Percentiles rank a stretch among this genome's conserved stretches.
Conservation (phyloP, 441 rosid species). For the Melastoma candidum region DNA sequence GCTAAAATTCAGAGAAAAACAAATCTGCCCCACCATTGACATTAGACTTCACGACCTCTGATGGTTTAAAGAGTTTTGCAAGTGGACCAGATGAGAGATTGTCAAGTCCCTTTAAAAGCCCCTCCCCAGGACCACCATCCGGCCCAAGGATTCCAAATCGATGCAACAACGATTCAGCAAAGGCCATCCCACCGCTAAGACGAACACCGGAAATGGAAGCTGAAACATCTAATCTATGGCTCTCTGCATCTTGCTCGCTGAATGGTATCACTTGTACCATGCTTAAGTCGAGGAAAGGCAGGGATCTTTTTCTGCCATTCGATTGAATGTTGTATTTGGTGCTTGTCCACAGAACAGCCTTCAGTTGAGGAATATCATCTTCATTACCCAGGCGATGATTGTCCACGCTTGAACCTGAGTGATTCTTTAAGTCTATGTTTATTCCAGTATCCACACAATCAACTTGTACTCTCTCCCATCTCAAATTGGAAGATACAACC, state of each 20-base stretch:
- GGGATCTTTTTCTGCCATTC: constrained; percentile 24
- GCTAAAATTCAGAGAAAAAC: neutral
- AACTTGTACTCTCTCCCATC: constrained; percentile 76
- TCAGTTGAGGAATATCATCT: constrained; percentile 44
- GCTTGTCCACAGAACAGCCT: constrained; percentile 88
- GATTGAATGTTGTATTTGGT: constrained; percentile 36
- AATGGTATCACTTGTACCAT: constrained; percentile 79
- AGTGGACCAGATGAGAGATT: constrained; percentile 78
- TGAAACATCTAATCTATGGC: constrained; percentile 68
- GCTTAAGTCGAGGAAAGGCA: constrained; percentile 73
- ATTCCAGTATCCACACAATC: constrained; percentile 73
- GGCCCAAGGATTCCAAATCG: constrained; percentile 66
- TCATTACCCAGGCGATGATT: constrained; percentile 30
- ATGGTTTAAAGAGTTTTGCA: constrained; percentile 70
- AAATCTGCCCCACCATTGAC: constrained; percentile 37
- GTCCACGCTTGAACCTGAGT: constrained; percentile 15
- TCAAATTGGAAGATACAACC: constrained; percentile 71
- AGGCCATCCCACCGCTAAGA: constrained; percentile 90
- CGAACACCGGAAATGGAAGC: constrained; percentile 77
- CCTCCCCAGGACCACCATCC: constrained; percentile 94
- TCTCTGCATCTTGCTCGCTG: constrained; percentile 66
- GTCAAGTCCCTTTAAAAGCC: constrained; percentile 71
- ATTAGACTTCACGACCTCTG: constrained; percentile 40
- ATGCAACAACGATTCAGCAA: constrained; percentile 52
- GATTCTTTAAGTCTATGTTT: constrained; percentile 32